Conservation (phyloP, 129 eudicot species). For the Flaveria robusta region DNA sequence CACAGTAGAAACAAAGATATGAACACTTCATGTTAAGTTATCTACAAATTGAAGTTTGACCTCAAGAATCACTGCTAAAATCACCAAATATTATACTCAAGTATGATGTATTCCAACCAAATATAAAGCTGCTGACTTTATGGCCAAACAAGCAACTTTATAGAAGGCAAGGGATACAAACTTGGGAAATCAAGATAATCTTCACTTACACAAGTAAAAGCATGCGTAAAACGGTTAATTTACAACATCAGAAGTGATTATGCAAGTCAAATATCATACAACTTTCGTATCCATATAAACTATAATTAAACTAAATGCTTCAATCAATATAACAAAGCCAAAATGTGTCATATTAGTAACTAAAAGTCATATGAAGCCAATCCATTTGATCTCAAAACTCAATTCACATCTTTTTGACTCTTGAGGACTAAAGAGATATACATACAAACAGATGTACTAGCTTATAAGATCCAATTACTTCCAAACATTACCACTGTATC, state of each 20-base stretch:
- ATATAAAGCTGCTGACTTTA: not conserved
- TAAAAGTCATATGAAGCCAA: not conserved
- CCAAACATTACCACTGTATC: not conserved
- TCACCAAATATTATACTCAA: not conserved
- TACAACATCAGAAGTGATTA: not conserved
- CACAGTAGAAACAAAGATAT: not conserved
- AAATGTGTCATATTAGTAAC: not conserved
- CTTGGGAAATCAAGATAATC: not conserved
- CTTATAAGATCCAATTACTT: not conserved
- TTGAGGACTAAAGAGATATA: not conserved
- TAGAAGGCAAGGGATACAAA: not conserved
- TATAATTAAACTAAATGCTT: not conserved
- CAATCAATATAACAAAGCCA: not conserved
- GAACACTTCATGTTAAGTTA: not conserved
- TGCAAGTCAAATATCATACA: constrained; percentile 20
- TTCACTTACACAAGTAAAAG: not conserved
- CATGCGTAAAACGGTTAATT: not conserved
- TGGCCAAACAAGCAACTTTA: not conserved
- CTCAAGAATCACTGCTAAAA: not conserved
- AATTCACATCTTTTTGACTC: constrained; percentile 7
- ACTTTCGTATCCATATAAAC: not conserved
- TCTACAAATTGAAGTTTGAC: not conserved
- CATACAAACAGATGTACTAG: not conserved
- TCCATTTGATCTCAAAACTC: constrained; percentile 12
- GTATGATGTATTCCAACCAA: too few relatives aligned